Evolutionary conservation across 257 asterid genomes (phyloP).

Genomic region (Nicotiana otophora): DNA sequence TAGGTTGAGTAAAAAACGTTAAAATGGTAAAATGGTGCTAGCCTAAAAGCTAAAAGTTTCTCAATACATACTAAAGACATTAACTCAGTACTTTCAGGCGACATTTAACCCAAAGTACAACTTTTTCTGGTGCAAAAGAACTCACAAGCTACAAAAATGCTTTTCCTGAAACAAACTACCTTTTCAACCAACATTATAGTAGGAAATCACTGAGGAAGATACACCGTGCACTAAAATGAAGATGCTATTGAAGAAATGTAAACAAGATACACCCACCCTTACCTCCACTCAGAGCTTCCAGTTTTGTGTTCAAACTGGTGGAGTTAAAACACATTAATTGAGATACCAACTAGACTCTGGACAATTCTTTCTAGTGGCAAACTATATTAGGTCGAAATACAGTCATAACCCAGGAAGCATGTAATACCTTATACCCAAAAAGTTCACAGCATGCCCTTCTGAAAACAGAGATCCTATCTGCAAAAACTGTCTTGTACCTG

Average conservation of each 20-base stretch:
- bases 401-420: constrained; percentile 9
- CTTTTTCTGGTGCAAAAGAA: constrained; percentile 1
- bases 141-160: neutral
- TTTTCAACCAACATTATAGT: neutral
- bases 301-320: neutral
- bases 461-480: constrained; percentile 93
- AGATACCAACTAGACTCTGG: neutral
- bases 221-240: neutral
- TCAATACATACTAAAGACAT: neutral
- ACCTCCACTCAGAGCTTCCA: neutral
- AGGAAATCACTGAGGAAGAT: neutral
- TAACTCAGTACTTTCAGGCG: neutral
- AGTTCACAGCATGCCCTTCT: constrained; percentile 98
- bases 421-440: constrained; percentile 90
- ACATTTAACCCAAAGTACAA: neutral
- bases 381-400: neutral
- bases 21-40: neutral
- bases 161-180: neutral
- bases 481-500: constrained; percentile 93
- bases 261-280: neutral
- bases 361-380: neutral
- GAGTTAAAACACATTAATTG: neutral
- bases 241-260: neutral
- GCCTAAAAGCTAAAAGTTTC: neutral
- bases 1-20: constrained; percentile 8